Conservation (phyloP, 2,329 filamentous ascomycete species). For the Trichoderma sp. region DNA sequence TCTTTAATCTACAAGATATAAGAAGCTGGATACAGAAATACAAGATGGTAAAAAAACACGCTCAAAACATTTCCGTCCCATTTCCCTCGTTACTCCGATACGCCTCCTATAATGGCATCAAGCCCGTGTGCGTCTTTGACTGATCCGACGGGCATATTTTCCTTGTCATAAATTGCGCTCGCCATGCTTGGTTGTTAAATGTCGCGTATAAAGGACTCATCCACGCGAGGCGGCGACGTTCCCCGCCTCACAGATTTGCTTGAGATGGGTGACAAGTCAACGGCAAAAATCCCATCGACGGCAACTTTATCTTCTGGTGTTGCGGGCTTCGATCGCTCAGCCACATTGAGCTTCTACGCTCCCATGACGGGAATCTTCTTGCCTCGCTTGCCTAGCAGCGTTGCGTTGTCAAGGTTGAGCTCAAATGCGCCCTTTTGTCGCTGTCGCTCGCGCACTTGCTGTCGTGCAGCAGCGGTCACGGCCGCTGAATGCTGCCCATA, state of each 20-base stretch:
- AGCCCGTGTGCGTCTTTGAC: constrained; percentile 12
- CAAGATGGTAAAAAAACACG: not conserved
- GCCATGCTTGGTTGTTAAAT: constrained; percentile 16
- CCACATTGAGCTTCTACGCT: constrained; percentile 34
- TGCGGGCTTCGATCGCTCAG: not conserved
- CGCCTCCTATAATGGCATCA: constrained; percentile 23
- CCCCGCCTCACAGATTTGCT: not conserved
- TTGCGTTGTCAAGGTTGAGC: constrained; percentile 87
- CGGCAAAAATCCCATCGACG: constrained; percentile 27
- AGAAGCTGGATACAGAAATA: constrained; percentile 29
- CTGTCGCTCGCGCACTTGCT: constrained; percentile 69
- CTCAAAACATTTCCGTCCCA: constrained; percentile 18
- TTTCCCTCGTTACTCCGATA: constrained; percentile 33
- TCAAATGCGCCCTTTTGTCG: constrained; percentile 83
- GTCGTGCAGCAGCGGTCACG: constrained; percentile 79
- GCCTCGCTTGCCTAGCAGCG: constrained; percentile 72
- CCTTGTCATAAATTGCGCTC: not conserved
- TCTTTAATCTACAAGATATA: constrained; percentile 17
- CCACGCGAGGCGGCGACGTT: not conserved
- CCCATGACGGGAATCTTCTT: constrained; percentile 55
- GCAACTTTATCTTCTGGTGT: constrained; percentile 21
- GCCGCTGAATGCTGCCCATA: constrained; percentile 88
- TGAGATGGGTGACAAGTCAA: constrained; percentile 16
- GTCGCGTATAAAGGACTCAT: constrained; percentile 16
- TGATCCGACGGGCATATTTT: constrained; percentile 11